Base-by-base conservation (phyloP, 768 basidiomycete genomes). In the Tulasnella calospora region DNA sequence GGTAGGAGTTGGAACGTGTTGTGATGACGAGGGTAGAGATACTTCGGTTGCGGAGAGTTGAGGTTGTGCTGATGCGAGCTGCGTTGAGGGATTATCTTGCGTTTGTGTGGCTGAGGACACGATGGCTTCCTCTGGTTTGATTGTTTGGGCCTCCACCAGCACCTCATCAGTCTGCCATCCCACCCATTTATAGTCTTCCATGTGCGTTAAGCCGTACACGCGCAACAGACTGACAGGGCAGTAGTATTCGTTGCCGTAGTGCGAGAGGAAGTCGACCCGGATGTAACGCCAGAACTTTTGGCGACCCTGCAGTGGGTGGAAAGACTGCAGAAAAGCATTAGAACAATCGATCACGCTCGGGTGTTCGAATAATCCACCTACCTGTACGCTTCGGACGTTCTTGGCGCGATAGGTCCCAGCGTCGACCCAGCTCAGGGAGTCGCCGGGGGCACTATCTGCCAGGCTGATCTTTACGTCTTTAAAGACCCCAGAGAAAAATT, bases 401-500 rank as follows among this genome's bases (percentile, higher is more conserved):
- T 92, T 94, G n/a, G 92, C 95, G 23, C 88, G 78, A 80, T 87
- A 87, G 12, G 91, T 94, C 81, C 96, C 98, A 0, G 95, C 91
- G 76, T 86, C 86, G 19, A 88, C 89, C 93, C 94, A 95, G 33
- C 86, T 89, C 19, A 90, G 88, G 36, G 86, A 83, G 55, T 87
- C 87, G 27, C 87, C 88, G 10, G 89, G 88, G 80, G 92, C 92
- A 80, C 83, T 85, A 83, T 86, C 86, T 19, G 89, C 87, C 10
- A 90, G 95, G 83, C 92, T 93, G 71, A 99, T 91, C 6, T 88
- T 88, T 80, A 99, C 92, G 77, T 97, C 94, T 84, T 93, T 93
- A 86, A 99, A 96, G 19, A 98, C 93, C 1, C 96, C 96, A 80
- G 93, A 94, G 85, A 98, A 99, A 86, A 98, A 99, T 86, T 99